Evolutionary conservation across 441 rosid genomes (phyloP), one percentile per base, ranked within the genome.

Genomic region (Flueggea neowawraea): DNA sequence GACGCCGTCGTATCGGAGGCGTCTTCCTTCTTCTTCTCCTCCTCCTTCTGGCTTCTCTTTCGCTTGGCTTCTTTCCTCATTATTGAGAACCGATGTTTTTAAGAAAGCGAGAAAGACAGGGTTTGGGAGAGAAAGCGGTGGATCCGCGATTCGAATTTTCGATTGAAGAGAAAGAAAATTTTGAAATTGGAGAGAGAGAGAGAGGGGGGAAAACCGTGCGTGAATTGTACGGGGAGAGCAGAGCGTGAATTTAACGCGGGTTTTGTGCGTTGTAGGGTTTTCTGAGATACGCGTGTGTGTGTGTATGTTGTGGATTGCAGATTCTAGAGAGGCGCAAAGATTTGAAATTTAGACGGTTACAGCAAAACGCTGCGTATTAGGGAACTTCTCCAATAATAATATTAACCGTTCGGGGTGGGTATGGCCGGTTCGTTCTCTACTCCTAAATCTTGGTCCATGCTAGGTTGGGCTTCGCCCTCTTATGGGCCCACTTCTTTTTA

Each of bases 41-140:
- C 56, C 62, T 62, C 82, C 52, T 72, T 79, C 54, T 75, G 75
- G 69, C 13, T 74, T 48, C 74, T 81, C 77, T 76, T 85, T 65
- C 89, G 76, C 96, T 91, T 95, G 6, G 85, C 81, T 69, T 88
- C 91, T 55, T 81, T 91, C 83, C 59, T 80, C 95, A 88, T 89
- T 70, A 55, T 65, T 6, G 59, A 57, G 6, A 4, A 39, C 8
- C 3, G 31, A 6, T 15, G 41, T 36, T 57, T 5, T 10, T 13
- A 9, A 10, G n/a, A 3, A 32, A 47, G n/a, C n/a, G n/a, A n/a
- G n/a, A n/a, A n/a, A n/a, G n/a, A n/a, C n/a, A n/a, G n/a, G n/a
- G n/a, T n/a, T n/a, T n/a, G n/a, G n/a, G n/a, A n/a, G n/a, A n/a
- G n/a, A n/a, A n/a, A n/a, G n/a, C n/a, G n/a, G 16, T 12, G 31